Evolutionary conservation across 139 green algal genomes (phyloP).

Genomic region (Marvania coccoides): DNA sequence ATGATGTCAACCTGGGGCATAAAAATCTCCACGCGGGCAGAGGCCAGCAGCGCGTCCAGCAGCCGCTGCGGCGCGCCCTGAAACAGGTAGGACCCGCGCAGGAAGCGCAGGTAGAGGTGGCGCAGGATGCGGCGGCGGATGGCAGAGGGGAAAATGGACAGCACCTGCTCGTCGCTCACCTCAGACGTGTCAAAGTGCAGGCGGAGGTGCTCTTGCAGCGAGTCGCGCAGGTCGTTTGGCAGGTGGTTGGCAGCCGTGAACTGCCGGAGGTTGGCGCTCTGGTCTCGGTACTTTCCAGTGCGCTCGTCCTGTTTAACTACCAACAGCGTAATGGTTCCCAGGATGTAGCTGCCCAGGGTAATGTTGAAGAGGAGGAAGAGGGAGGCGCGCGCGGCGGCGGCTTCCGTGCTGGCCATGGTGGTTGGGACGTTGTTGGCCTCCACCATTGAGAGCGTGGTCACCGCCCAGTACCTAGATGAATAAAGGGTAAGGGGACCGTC

Average conservation of each 20-base stretch:
- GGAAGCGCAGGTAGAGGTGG: slow-evolving; percentile 40
- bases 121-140: slow-evolving; percentile 39
- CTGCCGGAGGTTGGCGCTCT: slow-evolving; percentile 29
- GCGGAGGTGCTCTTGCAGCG: slow-evolving; percentile 56
- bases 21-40: slow-evolving; percentile 45
- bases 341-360: slow-evolving; percentile 34
- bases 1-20: slow-evolving; percentile 46
- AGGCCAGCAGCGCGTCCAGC: slow-evolving; percentile 48
- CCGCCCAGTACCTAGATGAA: slow-evolving; percentile 34
- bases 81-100: slow-evolving; percentile 53
- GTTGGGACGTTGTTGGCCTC: background rate
- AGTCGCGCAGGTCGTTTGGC: slow-evolving; percentile 28
- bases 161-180: slow-evolving; percentile 45
- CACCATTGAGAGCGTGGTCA: slow-evolving; percentile 38
- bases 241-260: slow-evolving; percentile 22
- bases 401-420: background rate
- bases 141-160: slow-evolving; percentile 41
- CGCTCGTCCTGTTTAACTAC: slow-evolving; percentile 48
- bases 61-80: slow-evolving; percentile 22
- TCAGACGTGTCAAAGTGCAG: slow-evolving; percentile 56
- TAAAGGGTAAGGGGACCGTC: background rate
- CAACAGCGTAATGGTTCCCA: slow-evolving; percentile 44
- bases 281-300: slow-evolving; percentile 25
- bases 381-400: slow-evolving; percentile 11
- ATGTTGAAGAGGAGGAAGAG: slow-evolving; percentile 40